Base-by-base conservation (phyloP, 2,329 filamentous ascomycete species). In the Lecanicillium sp. region DNA sequence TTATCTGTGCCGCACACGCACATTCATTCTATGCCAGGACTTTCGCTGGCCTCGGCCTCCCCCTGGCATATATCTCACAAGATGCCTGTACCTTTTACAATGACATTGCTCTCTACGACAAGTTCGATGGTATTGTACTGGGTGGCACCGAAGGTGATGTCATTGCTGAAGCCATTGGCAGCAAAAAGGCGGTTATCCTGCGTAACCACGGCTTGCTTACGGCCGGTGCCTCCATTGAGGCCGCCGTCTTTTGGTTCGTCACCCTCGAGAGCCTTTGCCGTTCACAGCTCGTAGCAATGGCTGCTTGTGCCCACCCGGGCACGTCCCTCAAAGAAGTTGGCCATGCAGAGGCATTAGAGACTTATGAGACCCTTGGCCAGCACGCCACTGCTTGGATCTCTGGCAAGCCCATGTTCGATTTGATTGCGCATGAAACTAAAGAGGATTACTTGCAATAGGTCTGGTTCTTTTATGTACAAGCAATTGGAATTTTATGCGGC, bases 341-440 rank as follows among this genome's bases (percentile, higher is more conserved):
- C 8, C 77, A 85, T 1, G 78, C 81, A 44, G 84, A 90, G 60
- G 85, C 86, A 1, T 68, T 62, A 14, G 86, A 77, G 57, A 89
- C 86, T 0, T 81, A 78, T 57, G 79, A 83, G 64, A 74, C 78
- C 0, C 70, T 88, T 3, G 86, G 86, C 0, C 76, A 70, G 0
- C 71, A 76, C 14, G 58, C 62, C 27, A 81, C 79, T 0, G 85
- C 85, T 0, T 88, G 78, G 72, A 90, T 89, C 60, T 81, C 75
- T 56, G 85, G 44, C 19, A 40, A 53, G 23, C 55, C 55, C 10
- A 21, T 51, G 12, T 54, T 52, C 29, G 29, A 51, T 17, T 27
- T 48, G 15, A 44, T 46, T n/a, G 32, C 42, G 3, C 21, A 45
- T 11, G 42, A 50, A 20, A 49, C 40, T 2, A 35, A 23, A 27